Evolutionary conservation across 441 rosid species (phyloP), one percentile per base, ranked within the genome.

Genomic region (Macaranga tanarius): DNA sequence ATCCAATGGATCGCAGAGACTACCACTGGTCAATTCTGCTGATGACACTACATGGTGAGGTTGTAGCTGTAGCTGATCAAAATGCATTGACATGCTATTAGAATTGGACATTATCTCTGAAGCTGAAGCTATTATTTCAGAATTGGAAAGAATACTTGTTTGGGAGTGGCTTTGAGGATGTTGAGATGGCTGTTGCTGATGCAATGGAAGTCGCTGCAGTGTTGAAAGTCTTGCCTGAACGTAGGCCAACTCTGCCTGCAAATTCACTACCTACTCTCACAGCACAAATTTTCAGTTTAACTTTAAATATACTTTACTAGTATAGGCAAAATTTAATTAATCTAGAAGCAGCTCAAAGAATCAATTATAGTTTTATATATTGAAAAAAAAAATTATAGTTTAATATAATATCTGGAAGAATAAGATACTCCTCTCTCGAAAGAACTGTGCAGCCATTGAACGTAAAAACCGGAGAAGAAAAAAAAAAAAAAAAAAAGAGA

Each of bases 161-260:
- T 67, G 76, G 11, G 81, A 73, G 2, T 65, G 42, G 54, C 61
- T 57, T 44, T 70, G 67, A n/a, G 71, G 71, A 2, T 62, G 42
- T 26, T 73, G 79, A 17, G 77, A 31, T 16, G 70, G 69, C 13
- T 60, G 82, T 74, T 55, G 59, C 0, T 55, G 59, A 19, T 54
- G 51, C 9, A 42, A 63, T 63, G 86, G 77, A 20, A 86, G 58
- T 26, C 77, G 80, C 34, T 84, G 90, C 76, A 90, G 13, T 28
- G 85, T 81, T 1, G 92, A 81, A 50, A 92, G 89, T 61, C 81
- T 80, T 47, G 92, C 90, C 76, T 88, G 95, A 59, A 84, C 81
- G 74, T 76, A 84, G 2, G 92, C 87, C 22, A 92, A 74, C 76
- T 92, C 97, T 0, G 94, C 89, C 75, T 89, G 96, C 68, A 92